These are phyloP conservation scores for Geotrichum candidum DNA, from an alignment of 1,139 yeast species.

Conservation along the genomic window DNA sequence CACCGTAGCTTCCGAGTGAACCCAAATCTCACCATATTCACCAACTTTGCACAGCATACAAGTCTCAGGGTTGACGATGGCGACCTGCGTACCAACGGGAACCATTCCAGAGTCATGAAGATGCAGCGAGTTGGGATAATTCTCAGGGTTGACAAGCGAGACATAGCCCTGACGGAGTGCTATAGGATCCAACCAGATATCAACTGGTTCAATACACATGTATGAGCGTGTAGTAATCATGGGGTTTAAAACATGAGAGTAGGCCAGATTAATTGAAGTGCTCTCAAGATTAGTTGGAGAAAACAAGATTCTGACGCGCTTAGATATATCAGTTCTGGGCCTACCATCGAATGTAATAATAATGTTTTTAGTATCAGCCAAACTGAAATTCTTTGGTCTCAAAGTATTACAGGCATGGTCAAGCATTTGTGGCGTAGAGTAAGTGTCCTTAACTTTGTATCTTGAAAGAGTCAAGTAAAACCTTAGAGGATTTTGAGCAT, in stretches of 20 bases:
- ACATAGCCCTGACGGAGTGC: constrained; percentile 85
- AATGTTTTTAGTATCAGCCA: constrained; percentile 66
- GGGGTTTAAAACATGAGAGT: constrained; percentile 76
- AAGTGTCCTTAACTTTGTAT: constrained; percentile 78
- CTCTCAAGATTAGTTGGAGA: constrained; percentile 60
- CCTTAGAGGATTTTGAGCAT: constrained; percentile 66
- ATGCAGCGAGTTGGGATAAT: constrained; percentile 61
- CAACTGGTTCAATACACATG: constrained; percentile 84
- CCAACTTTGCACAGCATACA: constrained; percentile 71
- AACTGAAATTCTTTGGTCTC: constrained; percentile 57
- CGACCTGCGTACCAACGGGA: constrained; percentile 88
- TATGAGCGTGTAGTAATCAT: constrained; percentile 80
- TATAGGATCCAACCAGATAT: constrained; percentile 77
- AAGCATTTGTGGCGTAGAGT: constrained; percentile 79
- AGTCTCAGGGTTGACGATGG: constrained; percentile 94
- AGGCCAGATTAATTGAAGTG: constrained; percentile 70
- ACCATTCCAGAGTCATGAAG: constrained; percentile 95
- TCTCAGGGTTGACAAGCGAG: constrained; percentile 69
- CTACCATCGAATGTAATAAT: constrained; percentile 78
- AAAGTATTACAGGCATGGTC: constrained; percentile 61
- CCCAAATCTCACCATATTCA: constrained; percentile 98
- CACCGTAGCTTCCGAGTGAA: constrained; percentile 79
- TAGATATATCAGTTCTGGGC: constrained; percentile 53
- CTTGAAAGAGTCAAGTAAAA: constrained; percentile 70
- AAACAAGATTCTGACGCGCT: constrained; percentile 57